Conservation (phyloP, 2,329 filamentous ascomycete species). For the Dendryphion nanum region DNA sequence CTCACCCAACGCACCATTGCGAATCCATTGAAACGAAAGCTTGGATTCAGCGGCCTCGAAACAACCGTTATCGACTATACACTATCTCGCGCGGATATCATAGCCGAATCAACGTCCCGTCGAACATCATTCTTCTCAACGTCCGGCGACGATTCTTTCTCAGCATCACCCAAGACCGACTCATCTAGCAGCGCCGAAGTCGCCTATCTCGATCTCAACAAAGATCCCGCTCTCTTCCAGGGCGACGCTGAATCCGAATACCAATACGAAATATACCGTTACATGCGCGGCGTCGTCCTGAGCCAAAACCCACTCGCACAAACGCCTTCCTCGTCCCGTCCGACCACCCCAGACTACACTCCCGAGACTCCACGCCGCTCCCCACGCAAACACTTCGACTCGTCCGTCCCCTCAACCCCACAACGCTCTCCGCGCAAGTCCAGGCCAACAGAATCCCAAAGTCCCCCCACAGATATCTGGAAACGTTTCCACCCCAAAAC, state of each 20-base stretch:
- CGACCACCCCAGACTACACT: neutral
- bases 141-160: slow-evolving; percentile 10
- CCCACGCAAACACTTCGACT: slow-evolving; percentile 20
- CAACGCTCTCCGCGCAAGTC: slow-evolving; percentile 8
- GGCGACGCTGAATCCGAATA: slow-evolving; percentile 50
- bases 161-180: slow-evolving; percentile 7
- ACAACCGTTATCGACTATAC: slow-evolving; percentile 69
- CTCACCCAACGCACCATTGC: slow-evolving; percentile 33
- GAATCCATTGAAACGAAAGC: slow-evolving; percentile 34
- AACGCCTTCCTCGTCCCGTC: neutral
- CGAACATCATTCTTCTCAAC: slow-evolving; percentile 12
- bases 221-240: slow-evolving; percentile 45
- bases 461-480: slow-evolving; percentile 42
- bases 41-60: slow-evolving; percentile 56
- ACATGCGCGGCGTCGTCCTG: slow-evolving; percentile 49
- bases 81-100: slow-evolving; percentile 59
- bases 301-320: slow-evolving; percentile 41
- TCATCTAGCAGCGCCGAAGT: slow-evolving; percentile 22
- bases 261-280: slow-evolving; percentile 57
- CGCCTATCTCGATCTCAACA: slow-evolving; percentile 48
- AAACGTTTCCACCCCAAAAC: slow-evolving; percentile 57
- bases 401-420: slow-evolving; percentile 6
- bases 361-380: slow-evolving; percentile 18
- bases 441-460: neutral
- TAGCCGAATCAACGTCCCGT: slow-evolving; percentile 8